Evolutionary conservation across 2,329 filamentous ascomycete genomes (phyloP).

Genomic region (Escovopsis sp.): DNA sequence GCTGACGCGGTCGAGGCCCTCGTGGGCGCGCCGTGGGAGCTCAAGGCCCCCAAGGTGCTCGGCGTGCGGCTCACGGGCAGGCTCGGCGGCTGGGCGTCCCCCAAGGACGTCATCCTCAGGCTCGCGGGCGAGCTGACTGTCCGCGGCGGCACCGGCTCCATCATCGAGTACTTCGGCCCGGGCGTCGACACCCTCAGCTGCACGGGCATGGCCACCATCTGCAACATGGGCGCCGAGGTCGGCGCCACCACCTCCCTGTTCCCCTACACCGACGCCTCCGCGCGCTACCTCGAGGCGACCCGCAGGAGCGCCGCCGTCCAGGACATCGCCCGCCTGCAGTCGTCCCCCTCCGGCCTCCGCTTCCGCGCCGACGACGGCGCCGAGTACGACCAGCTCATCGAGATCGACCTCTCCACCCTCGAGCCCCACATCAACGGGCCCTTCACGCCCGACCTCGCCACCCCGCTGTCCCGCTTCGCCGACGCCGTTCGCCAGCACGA

Average conservation of each 20-base stretch:
- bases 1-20: constrained; percentile 95
- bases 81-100: constrained; percentile 79
- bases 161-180: constrained; percentile 87
- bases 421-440: constrained; percentile 97
- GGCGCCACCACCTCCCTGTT: constrained; percentile 94
- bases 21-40: constrained; percentile 91
- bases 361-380: constrained; percentile 67
- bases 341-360: constrained; percentile 40
- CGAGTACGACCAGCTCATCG: constrained; percentile 80
- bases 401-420: constrained; percentile 75
- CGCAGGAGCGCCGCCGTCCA: constrained; percentile 49
- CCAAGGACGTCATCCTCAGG: constrained; percentile 88
- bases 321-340: constrained; percentile 46
- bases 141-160: constrained; percentile 80
- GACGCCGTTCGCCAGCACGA: constrained; percentile 66
- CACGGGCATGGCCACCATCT: constrained; percentile 85
- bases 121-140: constrained; percentile 85
- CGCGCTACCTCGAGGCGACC: constrained; percentile 75
- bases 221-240: constrained; percentile 82
- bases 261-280: constrained; percentile 73
- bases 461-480: constrained; percentile 80
- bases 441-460: constrained; percentile 90
- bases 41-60: constrained; percentile 84
- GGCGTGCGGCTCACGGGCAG: constrained; percentile 73
- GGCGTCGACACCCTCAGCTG: constrained; percentile 79